Evolutionary conservation across 2,329 filamentous ascomycete species (phyloP), one percentile per base, ranked within the genome.

Genomic region (Gnomoniopsis sp.): DNA sequence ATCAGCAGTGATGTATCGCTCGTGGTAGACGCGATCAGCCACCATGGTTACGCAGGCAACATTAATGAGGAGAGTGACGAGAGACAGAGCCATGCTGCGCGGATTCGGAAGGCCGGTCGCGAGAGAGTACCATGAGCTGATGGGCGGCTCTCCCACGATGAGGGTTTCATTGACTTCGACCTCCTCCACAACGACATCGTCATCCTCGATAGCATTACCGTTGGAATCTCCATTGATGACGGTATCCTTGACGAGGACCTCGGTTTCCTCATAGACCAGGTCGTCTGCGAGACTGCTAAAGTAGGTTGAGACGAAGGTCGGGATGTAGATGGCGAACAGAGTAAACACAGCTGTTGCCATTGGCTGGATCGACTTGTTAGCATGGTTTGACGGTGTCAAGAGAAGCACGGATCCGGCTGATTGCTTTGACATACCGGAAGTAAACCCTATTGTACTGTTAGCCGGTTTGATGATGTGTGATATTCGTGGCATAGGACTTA

Each of bases 1-100:
- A 30, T 90, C 77, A 26, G 80, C 86, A 3, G 88, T 86, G 71
- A 96, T 81, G 36, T 88, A 82, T 60, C 88, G 84, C 2, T 89
- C 88, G 21, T 89, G 85, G 69, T 90, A 92, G 15, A 96, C 79
- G 43, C 93, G 83, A 71, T 99, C 95, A 26, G 88, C 80, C 0
- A 88, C 84, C 72, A 93, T 84, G 10, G 83, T 77, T 6, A 91
- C 80, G 44, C 95, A 76, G 2, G 81, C 74, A 19, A 86, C 68
- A 70, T 98, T 98, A 70, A 95, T 81, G 30, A 87, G 73, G 53
- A 92, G 84, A 0, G 89, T 90, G 26, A 86, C 65, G 49, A 84
- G 73, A 21, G 90, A 93, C 65, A 87, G 80, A 22, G 87, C 66
- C 14, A 83, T 76, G 53, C 86, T 91, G n/a, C 79, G 81, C 7